These are phyloP conservation scores for Heterobasidion irregulare DNA, from an alignment of 1,284 basidiomycete species.

Conservation along the genomic window DNA sequence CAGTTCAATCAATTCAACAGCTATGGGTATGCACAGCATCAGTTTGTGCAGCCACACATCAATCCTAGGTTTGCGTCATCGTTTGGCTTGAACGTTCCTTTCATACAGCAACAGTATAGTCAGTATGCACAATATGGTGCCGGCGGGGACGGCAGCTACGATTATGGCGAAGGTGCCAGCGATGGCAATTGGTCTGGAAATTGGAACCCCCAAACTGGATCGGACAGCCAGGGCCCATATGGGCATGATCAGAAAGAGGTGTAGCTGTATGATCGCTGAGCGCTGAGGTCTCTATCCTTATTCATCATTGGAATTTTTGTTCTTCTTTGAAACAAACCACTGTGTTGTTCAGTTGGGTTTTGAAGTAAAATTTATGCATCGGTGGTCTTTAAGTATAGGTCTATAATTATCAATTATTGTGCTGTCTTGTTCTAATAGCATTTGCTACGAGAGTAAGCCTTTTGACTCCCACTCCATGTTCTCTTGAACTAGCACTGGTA, in stretches of 20 bases:
- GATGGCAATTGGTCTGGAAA: not conserved
- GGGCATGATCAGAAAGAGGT: not conserved
- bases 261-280: not conserved
- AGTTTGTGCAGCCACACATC: slow-evolving; percentile 68
- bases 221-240: not conserved
- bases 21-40: not conserved
- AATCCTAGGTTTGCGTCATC: slow-evolving; percentile 63
- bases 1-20: slow-evolving; percentile 4
- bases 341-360: no score
- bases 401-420: no score
- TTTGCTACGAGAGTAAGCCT: no score
- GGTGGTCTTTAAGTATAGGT: no score
- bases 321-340: no score
- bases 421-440: no score
- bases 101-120: slow-evolving; percentile 12
- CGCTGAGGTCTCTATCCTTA: no score
- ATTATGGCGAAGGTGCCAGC: not conserved
- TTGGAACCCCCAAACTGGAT: not conserved
- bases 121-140: slow-evolving; percentile 4
- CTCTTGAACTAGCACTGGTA: no score
- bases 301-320: no score
- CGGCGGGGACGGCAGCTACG: not conserved
- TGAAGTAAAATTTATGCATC: no score
- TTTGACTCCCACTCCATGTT: no score
- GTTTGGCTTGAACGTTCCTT: slow-evolving; percentile 36